Evolutionary conservation across 225 moss, liverwort and hornwort species (phyloP).

Genomic region (Polytrichum commune): DNA sequence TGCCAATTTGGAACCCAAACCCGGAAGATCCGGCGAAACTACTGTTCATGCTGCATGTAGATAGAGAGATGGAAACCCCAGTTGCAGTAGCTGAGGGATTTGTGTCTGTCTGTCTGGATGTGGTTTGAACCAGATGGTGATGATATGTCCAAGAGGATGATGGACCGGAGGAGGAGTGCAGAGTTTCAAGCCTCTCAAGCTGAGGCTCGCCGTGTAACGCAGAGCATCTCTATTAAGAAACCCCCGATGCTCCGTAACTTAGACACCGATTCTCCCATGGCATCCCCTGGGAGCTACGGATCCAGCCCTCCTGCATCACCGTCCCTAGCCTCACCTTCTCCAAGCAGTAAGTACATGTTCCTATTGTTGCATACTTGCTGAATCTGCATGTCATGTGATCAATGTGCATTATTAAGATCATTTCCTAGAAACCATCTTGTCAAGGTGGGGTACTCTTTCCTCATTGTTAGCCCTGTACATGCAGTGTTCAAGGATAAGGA

Average conservation of each 20-base stretch:
- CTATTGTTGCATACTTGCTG: background rate
- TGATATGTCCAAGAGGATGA: slow-evolving; percentile 40
- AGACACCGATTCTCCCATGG: slow-evolving; percentile 40
- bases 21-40: no score
- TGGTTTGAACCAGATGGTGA: slow-evolving; percentile 26
- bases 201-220: slow-evolving; percentile 56
- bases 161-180: slow-evolving; percentile 61
- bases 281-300: slow-evolving; percentile 48
- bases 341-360: slow-evolving; percentile 34
- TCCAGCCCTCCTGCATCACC: slow-evolving; percentile 52
- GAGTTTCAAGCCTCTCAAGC: slow-evolving; percentile 39
- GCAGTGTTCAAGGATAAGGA: slow-evolving; percentile 54
- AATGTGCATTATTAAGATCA: background rate
- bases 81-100: background rate
- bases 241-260: slow-evolving; percentile 50
- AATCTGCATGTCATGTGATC: background rate
- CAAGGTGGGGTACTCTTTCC: slow-evolving; percentile 27
- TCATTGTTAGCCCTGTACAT: background rate
- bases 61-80: background rate
- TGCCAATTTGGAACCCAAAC: no score
- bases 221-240: slow-evolving; percentile 61
- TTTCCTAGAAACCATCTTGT: slow-evolving; percentile 21
- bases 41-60: no score
- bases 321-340: slow-evolving; percentile 47
- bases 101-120: background rate